A percentile compares a stretch with the other conserved stretches of the same genome.
Conservation (phyloP, 2,329 filamentous ascomycete species). For the Coleophoma crateriformis region DNA sequence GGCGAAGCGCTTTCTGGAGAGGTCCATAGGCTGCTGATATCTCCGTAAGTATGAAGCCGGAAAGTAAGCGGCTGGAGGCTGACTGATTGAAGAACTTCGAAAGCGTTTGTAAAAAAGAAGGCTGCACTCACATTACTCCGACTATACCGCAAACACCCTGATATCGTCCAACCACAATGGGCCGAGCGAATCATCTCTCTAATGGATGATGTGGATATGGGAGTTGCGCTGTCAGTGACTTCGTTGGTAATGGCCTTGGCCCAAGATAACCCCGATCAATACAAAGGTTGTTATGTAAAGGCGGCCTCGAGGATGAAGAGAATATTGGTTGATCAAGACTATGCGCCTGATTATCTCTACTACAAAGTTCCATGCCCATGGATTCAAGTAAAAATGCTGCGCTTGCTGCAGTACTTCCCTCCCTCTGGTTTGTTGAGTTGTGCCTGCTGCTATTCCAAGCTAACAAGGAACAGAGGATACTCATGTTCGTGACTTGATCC, state of each 20-base stretch:
- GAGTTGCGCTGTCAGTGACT: slow-evolving; percentile 90
- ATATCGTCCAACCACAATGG: slow-evolving; percentile 95
- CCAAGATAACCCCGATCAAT: slow-evolving; percentile 90
- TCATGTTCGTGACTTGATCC: slow-evolving; percentile 84
- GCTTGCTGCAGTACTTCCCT: slow-evolving; percentile 91
- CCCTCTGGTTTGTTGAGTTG: slow-evolving; percentile 64
- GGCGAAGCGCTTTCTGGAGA: slow-evolving; percentile 88
- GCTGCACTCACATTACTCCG: slow-evolving; percentile 88
- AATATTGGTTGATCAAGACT: slow-evolving; percentile 86
- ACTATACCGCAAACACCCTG: slow-evolving; percentile 88
- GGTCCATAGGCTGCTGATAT: slow-evolving; percentile 90
- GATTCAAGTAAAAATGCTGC: slow-evolving; percentile 92
- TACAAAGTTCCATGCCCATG: slow-evolving; percentile 99
- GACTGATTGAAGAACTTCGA: slow-evolving; percentile 57
- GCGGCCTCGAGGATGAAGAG: slow-evolving; percentile 85
- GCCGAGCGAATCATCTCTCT: slow-evolving; percentile 96
- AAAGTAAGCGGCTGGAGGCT: not conserved
- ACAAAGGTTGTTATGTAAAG: slow-evolving; percentile 91
- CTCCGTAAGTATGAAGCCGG: slow-evolving; percentile 58
- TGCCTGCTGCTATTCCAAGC: not conserved
- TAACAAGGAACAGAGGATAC: slow-evolving; percentile 65
- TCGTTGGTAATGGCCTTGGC: slow-evolving; percentile 92
- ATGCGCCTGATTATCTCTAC: slow-evolving; percentile 87
- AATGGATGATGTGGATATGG: slow-evolving; percentile 94
- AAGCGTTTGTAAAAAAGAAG: slow-evolving; percentile 99